Percentiles rank a stretch among this genome's conserved stretches.
Conservation (phyloP, 2,329 filamentous ascomycete genomes). For the Stagonosporopsis vannaccii region DNA sequence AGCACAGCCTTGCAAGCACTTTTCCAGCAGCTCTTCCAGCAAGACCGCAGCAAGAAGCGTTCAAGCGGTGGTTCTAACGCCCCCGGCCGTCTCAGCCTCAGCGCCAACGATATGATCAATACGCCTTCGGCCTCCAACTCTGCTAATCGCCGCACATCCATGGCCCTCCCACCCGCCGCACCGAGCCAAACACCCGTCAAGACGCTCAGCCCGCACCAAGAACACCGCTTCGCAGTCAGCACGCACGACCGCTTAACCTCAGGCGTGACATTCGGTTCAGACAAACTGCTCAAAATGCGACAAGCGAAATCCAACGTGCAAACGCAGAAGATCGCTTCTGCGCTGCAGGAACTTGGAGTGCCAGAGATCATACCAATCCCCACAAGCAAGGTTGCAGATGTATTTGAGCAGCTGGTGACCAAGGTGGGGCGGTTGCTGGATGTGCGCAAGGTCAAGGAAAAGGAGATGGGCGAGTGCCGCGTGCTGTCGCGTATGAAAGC, state of each 20-base stretch:
- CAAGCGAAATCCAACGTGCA: constrained; percentile 79
- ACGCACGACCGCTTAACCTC: constrained; percentile 84
- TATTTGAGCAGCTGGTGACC: constrained; percentile 74
- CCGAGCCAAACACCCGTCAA: constrained; percentile 48
- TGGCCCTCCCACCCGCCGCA: constrained; percentile 37
- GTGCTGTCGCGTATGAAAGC: constrained; percentile 50
- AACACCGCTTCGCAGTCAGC: constrained; percentile 81
- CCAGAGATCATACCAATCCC: constrained; percentile 75
- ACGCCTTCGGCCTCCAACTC: constrained; percentile 44
- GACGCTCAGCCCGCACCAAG: constrained; percentile 74
- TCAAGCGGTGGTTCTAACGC: constrained; percentile 51
- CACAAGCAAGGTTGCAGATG: constrained; percentile 72
- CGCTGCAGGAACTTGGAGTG: constrained; percentile 75
- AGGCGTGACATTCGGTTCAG: constrained; percentile 89
- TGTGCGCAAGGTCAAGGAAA: constrained; percentile 75
- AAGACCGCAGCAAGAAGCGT: constrained; percentile 89
- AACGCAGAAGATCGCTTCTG: constrained; percentile 75
- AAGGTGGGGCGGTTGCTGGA: constrained; percentile 75
- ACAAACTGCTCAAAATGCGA: constrained; percentile 79
- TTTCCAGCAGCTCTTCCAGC: constrained; percentile 80
- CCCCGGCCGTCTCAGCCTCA: constrained; percentile 49
- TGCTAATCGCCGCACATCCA: constrained; percentile 45
- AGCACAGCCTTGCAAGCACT: constrained; percentile 81
- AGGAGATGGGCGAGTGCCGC: constrained; percentile 71
- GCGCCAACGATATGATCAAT: constrained; percentile 46